Evolutionary conservation across 176 grass and related monocot genomes (phyloP).

Genomic region (Bolboschoenus planiculmis): DNA sequence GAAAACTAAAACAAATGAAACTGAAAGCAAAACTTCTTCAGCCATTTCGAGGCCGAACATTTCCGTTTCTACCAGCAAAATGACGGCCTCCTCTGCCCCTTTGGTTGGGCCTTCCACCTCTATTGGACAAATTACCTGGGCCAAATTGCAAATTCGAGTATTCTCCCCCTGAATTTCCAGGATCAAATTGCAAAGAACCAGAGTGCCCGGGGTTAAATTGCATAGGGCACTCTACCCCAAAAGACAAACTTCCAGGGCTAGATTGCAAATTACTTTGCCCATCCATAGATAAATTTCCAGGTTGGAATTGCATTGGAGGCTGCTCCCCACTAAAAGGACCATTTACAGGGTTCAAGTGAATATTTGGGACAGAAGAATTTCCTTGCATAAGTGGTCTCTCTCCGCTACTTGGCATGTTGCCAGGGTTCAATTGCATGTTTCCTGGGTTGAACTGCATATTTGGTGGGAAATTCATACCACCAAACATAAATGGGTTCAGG

Average conservation of each 20-base stretch:
- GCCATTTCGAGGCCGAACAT: constrained; percentile 2
- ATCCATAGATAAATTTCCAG: not conserved
- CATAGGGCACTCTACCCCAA: constrained; percentile 1
- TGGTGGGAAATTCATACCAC: not conserved
- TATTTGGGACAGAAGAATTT: constrained; percentile 12
- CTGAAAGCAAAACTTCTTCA: not conserved
- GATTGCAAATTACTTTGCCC: not conserved
- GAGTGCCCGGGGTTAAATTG: constrained; percentile 1
- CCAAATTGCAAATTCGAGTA: constrained; percentile 20
- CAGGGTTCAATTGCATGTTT: constrained; percentile 18
- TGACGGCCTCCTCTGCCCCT: constrained; percentile 49
- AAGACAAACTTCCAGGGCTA: not conserved
- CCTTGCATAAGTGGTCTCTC: not conserved
- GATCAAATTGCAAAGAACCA: constrained; percentile 4
- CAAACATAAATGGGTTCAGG: not conserved
- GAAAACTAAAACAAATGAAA: not conserved
- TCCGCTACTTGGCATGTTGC: not conserved
- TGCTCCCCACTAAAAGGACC: not conserved
- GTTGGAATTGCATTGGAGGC: not conserved
- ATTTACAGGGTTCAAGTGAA: not conserved
- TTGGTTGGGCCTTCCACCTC: constrained; percentile 32
- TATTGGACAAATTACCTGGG: constrained; percentile 42
- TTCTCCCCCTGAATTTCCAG: not conserved
- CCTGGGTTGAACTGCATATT: constrained; percentile 18
- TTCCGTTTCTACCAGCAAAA: constrained; percentile 8